Evolutionary conservation across 2,329 filamentous ascomycete species (phyloP).

Genomic region (Microsporum ferrugineum): DNA sequence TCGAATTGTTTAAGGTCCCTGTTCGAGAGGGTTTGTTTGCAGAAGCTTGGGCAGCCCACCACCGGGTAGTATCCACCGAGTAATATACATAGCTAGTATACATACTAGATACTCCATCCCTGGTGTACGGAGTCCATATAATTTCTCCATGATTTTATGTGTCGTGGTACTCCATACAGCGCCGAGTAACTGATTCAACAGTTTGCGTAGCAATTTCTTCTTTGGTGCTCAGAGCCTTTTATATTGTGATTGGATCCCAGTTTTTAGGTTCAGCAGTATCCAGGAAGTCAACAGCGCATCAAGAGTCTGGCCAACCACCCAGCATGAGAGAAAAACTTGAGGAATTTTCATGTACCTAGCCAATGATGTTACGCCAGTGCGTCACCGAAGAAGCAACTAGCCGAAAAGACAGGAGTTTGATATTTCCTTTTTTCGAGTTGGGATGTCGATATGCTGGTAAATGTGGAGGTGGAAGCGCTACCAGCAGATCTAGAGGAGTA

Average conservation of each 20-base stretch:
- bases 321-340: neutral
- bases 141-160: neutral
- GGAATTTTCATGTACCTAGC: neutral
- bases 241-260: neutral
- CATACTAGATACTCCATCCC: neutral
- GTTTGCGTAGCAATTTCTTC: neutral
- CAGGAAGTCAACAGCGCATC: neutral
- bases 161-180: neutral
- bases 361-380: neutral
- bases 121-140: neutral
- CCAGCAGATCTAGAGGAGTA: neutral
- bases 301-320: neutral
- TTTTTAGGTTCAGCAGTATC: neutral
- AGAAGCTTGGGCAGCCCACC: neutral
- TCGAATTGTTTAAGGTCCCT: neutral
- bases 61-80: neutral
- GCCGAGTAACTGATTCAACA: neutral
- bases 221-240: neutral
- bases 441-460: neutral
- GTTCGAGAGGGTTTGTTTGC: neutral
- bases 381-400: neutral
- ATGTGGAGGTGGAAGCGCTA: neutral
- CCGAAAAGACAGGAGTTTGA: neutral
- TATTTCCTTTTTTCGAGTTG: neutral
- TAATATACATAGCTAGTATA: neutral